phyloP scores from a whole-genome alignment of 495 filamentous ascomycete genomes.

The Penicillium arizonense region DNA sequence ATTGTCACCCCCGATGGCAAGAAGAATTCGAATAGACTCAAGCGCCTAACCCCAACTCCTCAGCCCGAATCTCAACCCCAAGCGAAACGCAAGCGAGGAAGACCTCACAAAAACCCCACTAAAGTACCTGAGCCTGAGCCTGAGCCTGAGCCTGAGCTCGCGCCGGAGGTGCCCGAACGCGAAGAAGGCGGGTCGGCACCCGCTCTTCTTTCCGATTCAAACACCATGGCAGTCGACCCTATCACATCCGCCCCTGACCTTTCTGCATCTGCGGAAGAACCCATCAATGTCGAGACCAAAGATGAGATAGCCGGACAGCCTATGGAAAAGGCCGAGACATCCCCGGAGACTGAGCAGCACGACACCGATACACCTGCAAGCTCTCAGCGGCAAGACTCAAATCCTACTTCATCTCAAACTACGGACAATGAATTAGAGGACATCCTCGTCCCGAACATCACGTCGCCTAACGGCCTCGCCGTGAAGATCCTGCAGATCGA shows the following conservation, averaged over 20 bases:
- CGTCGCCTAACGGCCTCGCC: conserved; percentile 28
- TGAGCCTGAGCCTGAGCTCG: neutral
- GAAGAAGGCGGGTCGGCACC: neutral
- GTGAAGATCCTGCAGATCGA: conserved; percentile 44
- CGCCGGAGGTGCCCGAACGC: neutral
- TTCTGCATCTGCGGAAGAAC: neutral
- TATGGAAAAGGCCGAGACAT: neutral
- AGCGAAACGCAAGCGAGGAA: conserved; percentile 19
- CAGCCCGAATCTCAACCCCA: conserved; percentile 14
- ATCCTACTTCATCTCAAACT: neutral
- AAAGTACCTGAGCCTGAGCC: neutral
- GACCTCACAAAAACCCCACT: conserved; percentile 9
- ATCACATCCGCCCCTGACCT: neutral
- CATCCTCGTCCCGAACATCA: conserved; percentile 33
- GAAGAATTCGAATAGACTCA: neutral
- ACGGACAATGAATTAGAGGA: conserved; percentile 15
- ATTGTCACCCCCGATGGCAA: conserved; percentile 12
- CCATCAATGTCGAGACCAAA: neutral
- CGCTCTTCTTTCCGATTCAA: neutral
- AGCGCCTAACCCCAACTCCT: conserved; percentile 12
- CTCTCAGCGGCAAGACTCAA: conserved; percentile 1
- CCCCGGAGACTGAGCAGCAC: neutral
- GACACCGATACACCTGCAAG: neutral
- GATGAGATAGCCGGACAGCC: no score
- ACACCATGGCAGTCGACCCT: no score